Percentiles rank a stretch among this genome's conserved stretches.
These are phyloP conservation scores for Hebeloma cylindrosporum DNA, from an alignment of 768 basidiomycete species.

Conservation along the genomic window DNA sequence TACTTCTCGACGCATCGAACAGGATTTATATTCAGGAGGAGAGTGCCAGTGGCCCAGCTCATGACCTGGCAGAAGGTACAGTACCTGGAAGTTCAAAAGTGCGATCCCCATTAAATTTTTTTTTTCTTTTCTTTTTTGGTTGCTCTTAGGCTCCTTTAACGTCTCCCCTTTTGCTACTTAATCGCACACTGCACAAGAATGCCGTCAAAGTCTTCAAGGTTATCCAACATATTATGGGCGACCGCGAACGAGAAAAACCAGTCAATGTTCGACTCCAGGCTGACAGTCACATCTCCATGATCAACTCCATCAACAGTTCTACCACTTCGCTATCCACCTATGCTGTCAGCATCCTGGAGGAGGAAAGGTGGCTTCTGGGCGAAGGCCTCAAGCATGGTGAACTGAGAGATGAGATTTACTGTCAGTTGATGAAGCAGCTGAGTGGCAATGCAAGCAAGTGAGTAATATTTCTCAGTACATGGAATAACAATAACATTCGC, in stretches of 20 bases:
- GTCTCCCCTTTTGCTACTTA: slow-evolving; percentile 73
- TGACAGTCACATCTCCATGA: slow-evolving; percentile 45
- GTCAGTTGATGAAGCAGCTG: slow-evolving; percentile 90
- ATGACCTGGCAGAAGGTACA: slow-evolving; percentile 89
- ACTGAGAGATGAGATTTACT: slow-evolving; percentile 91
- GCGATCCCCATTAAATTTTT: background rate
- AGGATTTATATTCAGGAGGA: slow-evolving; percentile 82
- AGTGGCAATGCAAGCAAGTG: slow-evolving; percentile 78
- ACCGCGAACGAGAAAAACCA: slow-evolving; percentile 71
- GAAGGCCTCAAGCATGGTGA: slow-evolving; percentile 81
- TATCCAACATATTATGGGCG: slow-evolving; percentile 92
- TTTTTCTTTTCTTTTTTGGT: slow-evolving; percentile 5
- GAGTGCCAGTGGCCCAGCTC: slow-evolving; percentile 79
- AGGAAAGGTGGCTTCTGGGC: slow-evolving; percentile 82
- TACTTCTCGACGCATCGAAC: slow-evolving; percentile 92
- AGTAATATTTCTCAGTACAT: slow-evolving; percentile 28
- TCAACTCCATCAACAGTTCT: slow-evolving; percentile 45
- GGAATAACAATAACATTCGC: slow-evolving; percentile 5
- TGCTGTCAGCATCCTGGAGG: slow-evolving; percentile 59
- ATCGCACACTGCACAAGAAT: slow-evolving; percentile 65
- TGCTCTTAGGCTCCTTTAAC: slow-evolving; percentile 54
- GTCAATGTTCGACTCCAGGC: slow-evolving; percentile 47
- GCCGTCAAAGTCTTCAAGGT: slow-evolving; percentile 86
- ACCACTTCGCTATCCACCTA: slow-evolving; percentile 43
- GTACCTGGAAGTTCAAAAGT: background rate